These are phyloP conservation scores for Starmera stellimalicola DNA, from an alignment of 1,139 yeast species.

Conservation along the genomic window DNA sequence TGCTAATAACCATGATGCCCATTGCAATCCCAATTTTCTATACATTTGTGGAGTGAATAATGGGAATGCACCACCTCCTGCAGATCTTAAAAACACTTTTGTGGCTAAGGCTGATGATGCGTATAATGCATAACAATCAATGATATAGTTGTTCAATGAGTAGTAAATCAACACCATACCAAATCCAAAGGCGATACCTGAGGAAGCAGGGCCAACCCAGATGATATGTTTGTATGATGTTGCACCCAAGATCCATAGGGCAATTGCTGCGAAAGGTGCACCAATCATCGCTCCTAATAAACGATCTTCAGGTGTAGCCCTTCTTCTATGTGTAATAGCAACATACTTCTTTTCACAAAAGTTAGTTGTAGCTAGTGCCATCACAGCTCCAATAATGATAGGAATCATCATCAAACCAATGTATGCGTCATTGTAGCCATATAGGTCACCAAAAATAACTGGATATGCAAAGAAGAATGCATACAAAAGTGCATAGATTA, in stretches of 20 bases:
- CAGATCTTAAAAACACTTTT: conserved; percentile 77
- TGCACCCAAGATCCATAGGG: conserved; percentile 83
- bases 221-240: conserved; percentile 70
- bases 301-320: conserved; percentile 81
- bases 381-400: conserved; percentile 71
- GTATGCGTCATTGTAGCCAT: conserved; percentile 56
- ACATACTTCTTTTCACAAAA: conserved; percentile 54
- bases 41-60: conserved; percentile 78
- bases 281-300: conserved; percentile 85
- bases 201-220: conserved; percentile 93
- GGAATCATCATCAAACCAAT: conserved; percentile 85
- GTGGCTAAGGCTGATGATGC: conserved; percentile 93
- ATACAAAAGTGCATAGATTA: conserved; percentile 77
- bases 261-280: conserved; percentile 81
- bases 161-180: conserved; percentile 89
- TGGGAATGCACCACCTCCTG: conserved; percentile 85
- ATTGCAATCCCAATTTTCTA: conserved; percentile 57
- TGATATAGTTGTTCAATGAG: conserved; percentile 79
- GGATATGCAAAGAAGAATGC: conserved; percentile 92
- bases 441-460: conserved; percentile 56
- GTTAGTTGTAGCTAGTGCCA: conserved; percentile 68
- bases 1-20: conserved; percentile 82
- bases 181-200: conserved; percentile 82
- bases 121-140: conserved; percentile 75
- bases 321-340: conserved; percentile 42